Percentiles rank a stretch among this genome's conserved stretches.
Evolutionary conservation across 1,284 basidiomycete genomes (phyloP).

Genomic region (Phellopilus nigrolimitatus): DNA sequence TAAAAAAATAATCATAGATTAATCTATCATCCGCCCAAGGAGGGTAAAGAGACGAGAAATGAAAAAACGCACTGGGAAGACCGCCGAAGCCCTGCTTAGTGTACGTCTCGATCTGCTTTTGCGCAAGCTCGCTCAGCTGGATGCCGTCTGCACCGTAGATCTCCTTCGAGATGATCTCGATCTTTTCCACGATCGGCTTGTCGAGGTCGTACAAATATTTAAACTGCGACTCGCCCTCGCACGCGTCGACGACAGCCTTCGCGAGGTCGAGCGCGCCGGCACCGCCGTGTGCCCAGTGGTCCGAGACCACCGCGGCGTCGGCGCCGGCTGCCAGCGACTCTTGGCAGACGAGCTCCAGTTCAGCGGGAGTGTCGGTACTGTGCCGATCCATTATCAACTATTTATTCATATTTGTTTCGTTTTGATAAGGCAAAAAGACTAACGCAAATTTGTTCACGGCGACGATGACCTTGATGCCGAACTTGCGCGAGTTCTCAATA

Average conservation of each 20-base stretch:
- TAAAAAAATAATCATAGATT: slow-evolving; percentile 26
- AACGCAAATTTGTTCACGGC: slow-evolving; percentile 95
- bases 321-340: slow-evolving; percentile 84
- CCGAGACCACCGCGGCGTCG: slow-evolving; percentile 92
- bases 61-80: slow-evolving; percentile 64
- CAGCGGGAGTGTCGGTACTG: slow-evolving; percentile 88
- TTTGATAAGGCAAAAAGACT: slow-evolving; percentile 32
- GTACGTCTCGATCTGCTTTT: slow-evolving; percentile 87
- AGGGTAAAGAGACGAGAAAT: slow-evolving; percentile 15
- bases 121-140: slow-evolving; percentile 76
- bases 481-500: slow-evolving; percentile 94
- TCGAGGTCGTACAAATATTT: slow-evolving; percentile 89
- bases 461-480: slow-evolving; percentile 95
- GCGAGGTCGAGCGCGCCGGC: slow-evolving; percentile 84
- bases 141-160: slow-evolving; percentile 93
- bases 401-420: no score
- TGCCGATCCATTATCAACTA: slow-evolving; percentile 15
- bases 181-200: slow-evolving; percentile 83
- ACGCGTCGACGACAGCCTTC: slow-evolving; percentile 80
- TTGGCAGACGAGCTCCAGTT: slow-evolving; percentile 82
- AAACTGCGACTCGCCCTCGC: slow-evolving; percentile 81
- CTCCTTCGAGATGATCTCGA: slow-evolving; percentile 80
- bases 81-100: slow-evolving; percentile 83
- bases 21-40: neutral
- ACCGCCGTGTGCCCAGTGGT: slow-evolving; percentile 96